Evolutionary conservation across 2,329 filamentous ascomycete genomes (phyloP).

Genomic region (Nemania serpens): DNA sequence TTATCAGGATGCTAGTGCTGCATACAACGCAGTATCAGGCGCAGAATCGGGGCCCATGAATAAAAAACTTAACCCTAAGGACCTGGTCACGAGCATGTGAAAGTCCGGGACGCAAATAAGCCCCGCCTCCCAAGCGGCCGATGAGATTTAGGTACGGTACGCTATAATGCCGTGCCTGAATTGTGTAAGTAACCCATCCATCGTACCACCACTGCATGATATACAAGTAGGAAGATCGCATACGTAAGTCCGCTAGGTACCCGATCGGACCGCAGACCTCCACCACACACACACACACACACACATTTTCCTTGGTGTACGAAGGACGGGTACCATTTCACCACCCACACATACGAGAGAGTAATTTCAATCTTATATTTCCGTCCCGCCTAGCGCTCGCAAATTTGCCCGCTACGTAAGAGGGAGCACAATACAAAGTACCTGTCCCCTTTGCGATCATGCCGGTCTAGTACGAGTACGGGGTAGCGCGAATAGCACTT

Average conservation of each 20-base stretch:
- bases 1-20: not conserved
- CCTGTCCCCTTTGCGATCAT: too few relatives aligned
- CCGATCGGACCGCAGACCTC: too few relatives aligned
- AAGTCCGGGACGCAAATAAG: not conserved
- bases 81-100: too few relatives aligned
- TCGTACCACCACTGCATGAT: slow-evolving; percentile 23
- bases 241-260: not conserved
- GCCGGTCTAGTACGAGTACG: not conserved
- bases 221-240: slow-evolving; percentile 17
- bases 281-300: too few relatives aligned
- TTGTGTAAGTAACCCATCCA: slow-evolving; percentile 5
- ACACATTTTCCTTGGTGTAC: too few relatives aligned
- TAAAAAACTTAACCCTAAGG: too few relatives aligned
- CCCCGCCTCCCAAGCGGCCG: not conserved
- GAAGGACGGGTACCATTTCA: not conserved
- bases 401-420: not conserved
- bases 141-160: not conserved
- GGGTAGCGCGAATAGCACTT: not conserved
- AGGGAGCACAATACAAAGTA: too few relatives aligned
- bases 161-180: not conserved
- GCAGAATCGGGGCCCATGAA: too few relatives aligned
- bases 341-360: not conserved
- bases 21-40: too few relatives aligned
- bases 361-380: slow-evolving; percentile 5
- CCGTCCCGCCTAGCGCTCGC: not conserved